These are phyloP conservation scores for Cyberlindnera misumaiensis DNA, from an alignment of 805 yeast species.

Conservation along the genomic window DNA sequence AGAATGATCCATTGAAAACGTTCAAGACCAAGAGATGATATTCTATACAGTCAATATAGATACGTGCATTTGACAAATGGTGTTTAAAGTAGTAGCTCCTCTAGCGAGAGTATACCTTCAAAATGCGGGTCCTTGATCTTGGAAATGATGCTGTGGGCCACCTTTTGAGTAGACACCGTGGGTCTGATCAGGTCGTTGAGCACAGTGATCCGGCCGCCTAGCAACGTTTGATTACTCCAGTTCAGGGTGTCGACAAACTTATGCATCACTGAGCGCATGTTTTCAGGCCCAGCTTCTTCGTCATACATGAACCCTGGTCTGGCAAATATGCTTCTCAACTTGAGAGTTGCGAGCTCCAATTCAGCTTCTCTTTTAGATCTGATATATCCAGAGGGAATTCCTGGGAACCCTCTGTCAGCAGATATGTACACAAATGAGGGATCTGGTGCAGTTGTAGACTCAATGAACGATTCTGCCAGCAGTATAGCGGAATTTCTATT, in stretches of 20 bases:
- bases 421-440: conserved; percentile 68
- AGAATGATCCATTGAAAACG: conserved; percentile 60
- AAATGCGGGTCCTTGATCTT: conserved; percentile 44
- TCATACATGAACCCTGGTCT: conserved; percentile 87
- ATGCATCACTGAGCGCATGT: conserved; percentile 36
- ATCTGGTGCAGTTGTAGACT: conserved; percentile 18
- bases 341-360: conserved; percentile 37
- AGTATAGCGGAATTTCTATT: conserved; percentile 65
- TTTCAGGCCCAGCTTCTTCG: conserved; percentile 27
- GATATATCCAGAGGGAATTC: conserved; percentile 66
- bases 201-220: conserved; percentile 31
- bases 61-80: neutral
- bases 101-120: conserved; percentile 54
- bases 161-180: conserved; percentile 58
- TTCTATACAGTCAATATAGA: neutral
- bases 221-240: conserved; percentile 35
- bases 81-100: conserved; percentile 31
- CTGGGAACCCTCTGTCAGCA: conserved; percentile 67
- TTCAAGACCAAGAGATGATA: conserved; percentile 29
- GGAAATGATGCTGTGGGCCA: conserved; percentile 52
- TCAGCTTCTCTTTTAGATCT: conserved; percentile 77
- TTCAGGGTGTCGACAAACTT: conserved; percentile 36
- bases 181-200: conserved; percentile 51
- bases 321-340: conserved; percentile 56
- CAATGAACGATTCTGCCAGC: conserved; percentile 49